A percentile compares a stretch with the other conserved stretches of the same genome.
Conservation (phyloP, 208 protist genomes). For the Acanthamoeba triangularis region DNA sequence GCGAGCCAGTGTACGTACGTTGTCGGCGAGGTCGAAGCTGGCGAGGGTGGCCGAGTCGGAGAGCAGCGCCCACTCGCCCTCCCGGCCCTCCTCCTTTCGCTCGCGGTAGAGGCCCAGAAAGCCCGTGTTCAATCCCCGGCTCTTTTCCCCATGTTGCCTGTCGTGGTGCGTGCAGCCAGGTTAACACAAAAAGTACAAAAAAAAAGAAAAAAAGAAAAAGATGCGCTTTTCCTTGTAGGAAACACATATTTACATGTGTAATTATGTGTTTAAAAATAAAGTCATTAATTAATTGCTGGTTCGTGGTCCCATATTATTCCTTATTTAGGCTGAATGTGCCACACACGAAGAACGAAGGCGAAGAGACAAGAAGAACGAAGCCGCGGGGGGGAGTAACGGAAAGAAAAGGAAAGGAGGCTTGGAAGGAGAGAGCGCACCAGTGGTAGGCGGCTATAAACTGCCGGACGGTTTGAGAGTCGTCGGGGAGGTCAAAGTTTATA, state of each 20-base stretch:
- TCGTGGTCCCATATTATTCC: not conserved
- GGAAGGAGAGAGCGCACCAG: not conserved
- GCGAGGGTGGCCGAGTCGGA: not conserved
- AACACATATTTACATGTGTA: not conserved
- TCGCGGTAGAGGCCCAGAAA: slow-evolving; percentile 30
- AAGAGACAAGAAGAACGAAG: slow-evolving; percentile 11
- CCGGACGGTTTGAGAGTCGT: not conserved
- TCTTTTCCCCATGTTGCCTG: slow-evolving; percentile 25
- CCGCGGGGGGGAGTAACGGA: not conserved
- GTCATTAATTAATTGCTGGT: not conserved
- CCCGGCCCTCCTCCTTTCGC: not conserved
- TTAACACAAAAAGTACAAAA: no score
- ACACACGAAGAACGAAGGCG: not conserved
- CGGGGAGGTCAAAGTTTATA: not conserved
- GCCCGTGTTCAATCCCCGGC: not conserved
- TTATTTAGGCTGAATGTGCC: not conserved
- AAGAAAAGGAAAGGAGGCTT: not conserved
- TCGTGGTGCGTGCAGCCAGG: no score
- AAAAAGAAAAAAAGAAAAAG: no score
- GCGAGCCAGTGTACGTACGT: not conserved
- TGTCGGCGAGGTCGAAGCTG: not conserved
- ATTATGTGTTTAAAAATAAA: not conserved
- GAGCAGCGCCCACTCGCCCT: not conserved
- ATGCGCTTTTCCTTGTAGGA: no score
- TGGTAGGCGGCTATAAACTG: slow-evolving; percentile 12